Evolutionary conservation across 192 early-diverging fungal species (phyloP).

Genomic region (Coemansia sp.): DNA sequence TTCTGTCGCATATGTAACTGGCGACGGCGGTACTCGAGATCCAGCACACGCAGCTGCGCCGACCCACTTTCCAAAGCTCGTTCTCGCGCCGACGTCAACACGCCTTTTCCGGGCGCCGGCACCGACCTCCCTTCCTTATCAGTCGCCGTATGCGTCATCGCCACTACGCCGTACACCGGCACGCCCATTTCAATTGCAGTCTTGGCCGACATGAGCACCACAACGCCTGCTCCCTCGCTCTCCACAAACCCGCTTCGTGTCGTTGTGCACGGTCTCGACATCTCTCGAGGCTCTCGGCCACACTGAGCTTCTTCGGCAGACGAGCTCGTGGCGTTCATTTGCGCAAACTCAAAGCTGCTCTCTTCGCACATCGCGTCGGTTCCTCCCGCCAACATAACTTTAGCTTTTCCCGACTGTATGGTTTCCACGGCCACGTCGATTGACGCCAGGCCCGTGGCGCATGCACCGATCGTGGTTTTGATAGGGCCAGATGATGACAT

Average conservation of each 20-base stretch:
- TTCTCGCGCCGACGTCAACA: conserved; percentile 82
- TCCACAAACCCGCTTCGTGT: conserved; percentile 95
- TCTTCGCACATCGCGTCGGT: conserved; percentile 90
- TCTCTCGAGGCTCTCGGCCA: conserved; percentile 84
- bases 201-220: conserved; percentile 83
- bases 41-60: conserved; percentile 45
- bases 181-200: conserved; percentile 88
- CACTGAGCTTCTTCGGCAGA: conserved; percentile 72
- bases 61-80: not conserved
- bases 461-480: conserved; percentile 77
- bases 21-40: conserved; percentile 81
- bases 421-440: conserved; percentile 91
- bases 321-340: conserved; percentile 94
- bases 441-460: conserved; percentile 87
- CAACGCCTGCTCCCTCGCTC: conserved; percentile 85
- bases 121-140: conserved; percentile 97
- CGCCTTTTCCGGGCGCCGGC: conserved; percentile 92
- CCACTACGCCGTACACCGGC: conserved; percentile 88
- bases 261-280: conserved; percentile 89
- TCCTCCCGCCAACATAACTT: conserved; percentile 87
- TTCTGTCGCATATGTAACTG: conserved; percentile 60
- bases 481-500: conserved; percentile 91
- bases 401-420: conserved; percentile 86
- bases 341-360: conserved; percentile 89
- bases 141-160: conserved; percentile 82